These are phyloP conservation scores for Lecanicillium sp. DNA, from an alignment of 2,329 filamentous ascomycete species.

Conservation along the genomic window DNA sequence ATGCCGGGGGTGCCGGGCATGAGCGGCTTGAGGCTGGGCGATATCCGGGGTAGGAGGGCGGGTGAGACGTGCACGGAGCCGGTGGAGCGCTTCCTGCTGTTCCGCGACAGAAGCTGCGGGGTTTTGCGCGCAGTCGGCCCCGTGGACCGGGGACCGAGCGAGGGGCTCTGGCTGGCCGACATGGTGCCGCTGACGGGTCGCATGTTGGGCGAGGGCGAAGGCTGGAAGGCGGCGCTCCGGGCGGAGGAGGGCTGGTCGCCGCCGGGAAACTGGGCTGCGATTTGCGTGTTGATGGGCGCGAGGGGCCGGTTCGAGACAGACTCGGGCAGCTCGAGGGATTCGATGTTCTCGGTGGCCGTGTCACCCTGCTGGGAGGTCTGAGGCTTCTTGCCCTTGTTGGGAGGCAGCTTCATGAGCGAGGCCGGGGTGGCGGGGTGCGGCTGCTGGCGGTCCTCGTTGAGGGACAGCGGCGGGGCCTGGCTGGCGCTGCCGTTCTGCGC, in stretches of 20 bases:
- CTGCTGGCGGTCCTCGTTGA: conserved; percentile 26
- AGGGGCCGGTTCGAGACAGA: conserved; percentile 39
- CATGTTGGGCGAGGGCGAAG: conserved; percentile 43
- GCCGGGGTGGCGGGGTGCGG: conserved; percentile 74
- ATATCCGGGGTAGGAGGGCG: conserved; percentile 81
- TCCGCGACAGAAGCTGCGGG: conserved; percentile 49
- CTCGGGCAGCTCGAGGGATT: conserved; percentile 65
- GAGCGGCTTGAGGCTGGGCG: conserved; percentile 87
- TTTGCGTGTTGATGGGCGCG: conserved; percentile 36
- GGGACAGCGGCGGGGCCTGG: conserved; percentile 5
- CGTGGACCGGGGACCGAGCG: conserved; percentile 47
- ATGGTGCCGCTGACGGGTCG: conserved; percentile 29
- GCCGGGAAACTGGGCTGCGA: conserved; percentile 30
- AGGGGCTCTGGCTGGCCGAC: conserved; percentile 63
- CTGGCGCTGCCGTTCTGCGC: conserved; percentile 39
- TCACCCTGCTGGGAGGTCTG: conserved; percentile 36
- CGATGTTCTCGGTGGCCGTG: conserved; percentile 46
- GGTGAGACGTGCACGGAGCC: conserved; percentile 76
- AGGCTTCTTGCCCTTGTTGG: conserved; percentile 45
- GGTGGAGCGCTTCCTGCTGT: conserved; percentile 65
- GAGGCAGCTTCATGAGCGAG: conserved; percentile 73
- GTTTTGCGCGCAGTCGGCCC: conserved; percentile 45
- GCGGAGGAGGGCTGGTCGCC: conserved; percentile 33
- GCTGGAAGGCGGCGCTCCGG: conserved; percentile 46
- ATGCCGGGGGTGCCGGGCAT: conserved; percentile 56